Evolutionary conservation across 768 basidiomycete genomes (phyloP), one percentile per base, ranked within the genome.

Genomic region (Cyclocybe aegerita): DNA sequence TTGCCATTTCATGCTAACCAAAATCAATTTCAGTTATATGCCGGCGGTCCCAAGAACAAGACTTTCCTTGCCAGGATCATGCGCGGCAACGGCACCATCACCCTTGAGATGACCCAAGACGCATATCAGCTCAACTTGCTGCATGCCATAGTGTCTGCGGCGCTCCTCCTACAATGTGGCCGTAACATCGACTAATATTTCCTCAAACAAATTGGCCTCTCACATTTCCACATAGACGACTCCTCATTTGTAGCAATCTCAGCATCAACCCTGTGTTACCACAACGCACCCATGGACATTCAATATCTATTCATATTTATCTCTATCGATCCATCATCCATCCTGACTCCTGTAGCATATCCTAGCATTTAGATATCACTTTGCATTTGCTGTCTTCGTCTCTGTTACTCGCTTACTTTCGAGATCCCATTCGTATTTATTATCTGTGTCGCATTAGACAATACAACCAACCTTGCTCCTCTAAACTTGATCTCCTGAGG

Each of bases 101-200:
- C 66, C 2, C 73, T 88, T 12, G 82, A 86, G 48, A 61, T 88
- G 49, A 80, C 81, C 2, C 65, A 76, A 1, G 75, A 80, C 39
- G 82, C 80, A 10, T 66, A 85, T 31, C 76, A 81, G 49, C 67
- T 76, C 7, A 77, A 76, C 11, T 72, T 88, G 12, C 68, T 85
- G 4, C 79, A 86, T 16, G 61, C 72, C 7, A 65, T 71, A 49
- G 60, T 86, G 23, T 70, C 80, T 8, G 82, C 80, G 0, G 73
- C 80, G 0, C 57, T 80, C 4, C 68, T 87, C 16, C 68, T 87
- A 39, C 80, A 79, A 50, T 82, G 73, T 43, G 85, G 85, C n/a
- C 78, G 76, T 48, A 80, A 71, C 64, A 80, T 88, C 16, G 85
- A 86, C 55, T 86, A 59, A 59, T 14, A 32, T 46, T 17, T 17